These are phyloP conservation scores for Tricholoma furcatifolium DNA, from an alignment of 768 basidiomycete genomes.

Conservation along the genomic window DNA sequence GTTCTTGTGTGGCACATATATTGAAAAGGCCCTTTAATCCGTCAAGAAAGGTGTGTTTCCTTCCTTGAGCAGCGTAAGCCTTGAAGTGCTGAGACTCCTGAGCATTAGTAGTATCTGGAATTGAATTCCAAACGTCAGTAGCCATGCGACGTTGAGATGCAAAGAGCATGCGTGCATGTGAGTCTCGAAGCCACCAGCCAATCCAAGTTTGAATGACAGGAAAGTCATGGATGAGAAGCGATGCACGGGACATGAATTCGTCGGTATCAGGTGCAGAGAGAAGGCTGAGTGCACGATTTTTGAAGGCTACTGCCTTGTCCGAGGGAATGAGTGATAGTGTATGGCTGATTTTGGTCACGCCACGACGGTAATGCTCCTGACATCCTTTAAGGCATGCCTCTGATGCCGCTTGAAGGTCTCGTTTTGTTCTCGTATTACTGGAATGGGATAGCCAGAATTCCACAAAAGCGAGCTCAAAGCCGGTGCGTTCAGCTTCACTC, in stretches of 20 bases:
- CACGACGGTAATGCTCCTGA: no score
- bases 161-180: slow-evolving; percentile 25
- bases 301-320: slow-evolving; percentile 15
- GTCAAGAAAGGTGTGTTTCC: slow-evolving; percentile 19
- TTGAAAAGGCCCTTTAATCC: slow-evolving; percentile 19
- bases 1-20: no score
- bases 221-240: slow-evolving; percentile 21
- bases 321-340: no score
- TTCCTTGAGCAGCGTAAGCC: slow-evolving; percentile 25
- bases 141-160: slow-evolving; percentile 16
- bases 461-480: neutral
- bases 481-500: slow-evolving; percentile 3
- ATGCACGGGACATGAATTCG: slow-evolving; percentile 10
- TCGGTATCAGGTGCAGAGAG: neutral
- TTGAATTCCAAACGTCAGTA: slow-evolving; percentile 18
- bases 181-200: slow-evolving; percentile 26
- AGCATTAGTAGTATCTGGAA: slow-evolving; percentile 33
- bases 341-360: no score
- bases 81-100: slow-evolving; percentile 35
- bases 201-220: slow-evolving; percentile 26
- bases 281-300: slow-evolving; percentile 12
- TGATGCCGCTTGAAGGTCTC: slow-evolving; percentile 17
- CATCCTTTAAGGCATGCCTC: no score
- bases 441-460: slow-evolving; percentile 14
- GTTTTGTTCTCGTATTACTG: slow-evolving; percentile 11